Evolutionary conservation across 2,329 filamentous ascomycete species (phyloP), one percentile per base, ranked within the genome.

Genomic region (Cytospora piceicola): DNA sequence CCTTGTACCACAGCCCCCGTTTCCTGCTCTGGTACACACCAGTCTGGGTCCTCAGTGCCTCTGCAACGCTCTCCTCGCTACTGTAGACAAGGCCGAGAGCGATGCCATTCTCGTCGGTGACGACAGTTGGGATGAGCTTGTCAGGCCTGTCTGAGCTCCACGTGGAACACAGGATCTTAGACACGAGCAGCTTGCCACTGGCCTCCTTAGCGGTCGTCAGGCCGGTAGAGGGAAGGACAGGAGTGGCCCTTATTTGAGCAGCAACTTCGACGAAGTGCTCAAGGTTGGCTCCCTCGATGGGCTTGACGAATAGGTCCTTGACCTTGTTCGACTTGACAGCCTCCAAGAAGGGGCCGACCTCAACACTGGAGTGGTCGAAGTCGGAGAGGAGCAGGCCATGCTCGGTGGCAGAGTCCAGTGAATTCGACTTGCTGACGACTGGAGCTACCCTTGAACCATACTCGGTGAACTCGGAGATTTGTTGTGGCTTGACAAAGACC

Each of bases 21-120:
- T 97, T 98, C 61, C 95, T 86, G 80, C 94, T 98, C 79, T 97
- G 93, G 77, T 99, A 99, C 46, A 98, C 94, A 36, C 95, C 94
- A 0, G 82, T 82, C 72, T 84, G 81, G 7, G 93, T 96, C 73
- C 87, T 87, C 67, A 99, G 76, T 46, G 94, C 94, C 79, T 96
- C 94, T 11, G 88, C 83, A 39, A 99, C 88, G 75, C 94, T 98
- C 77, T 96, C 92, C 69, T 91, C 88, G 74, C 92, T 97, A 78
- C 94, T 97, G 82, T 97, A 99, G 22, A 97, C 95, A 69, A 99
- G 80, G 0, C 95, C 95, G 17, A 99, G 81, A 11, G 93, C 92
- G 24, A 91, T 82, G 1, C 93, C 94, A 58, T 90, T 83, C 81
- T 97, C 92, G 75, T 99, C 93, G 1, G 91, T 93, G 9, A 99